Base-by-base conservation (phyloP, 228 moss, liverwort and hornwort species). In the Sphagnum magellanicum region DNA sequence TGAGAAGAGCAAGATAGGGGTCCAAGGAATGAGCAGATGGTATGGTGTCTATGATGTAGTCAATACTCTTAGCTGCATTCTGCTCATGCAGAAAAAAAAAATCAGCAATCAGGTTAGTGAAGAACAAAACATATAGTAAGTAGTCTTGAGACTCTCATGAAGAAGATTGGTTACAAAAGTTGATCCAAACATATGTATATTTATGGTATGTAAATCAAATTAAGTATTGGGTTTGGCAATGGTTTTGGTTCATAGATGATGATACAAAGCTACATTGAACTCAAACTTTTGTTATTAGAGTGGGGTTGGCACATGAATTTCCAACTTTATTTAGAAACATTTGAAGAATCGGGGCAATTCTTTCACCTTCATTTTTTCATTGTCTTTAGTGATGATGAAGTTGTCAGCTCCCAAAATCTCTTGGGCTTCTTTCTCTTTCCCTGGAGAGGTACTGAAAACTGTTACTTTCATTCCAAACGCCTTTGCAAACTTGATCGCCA, bases 401-500 rank as follows among this genome's bases (percentile, higher is more conserved):
- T 73, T 70, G 52, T 88, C 88, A 5, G 88, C 84, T 58, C 76
- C 76, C 4, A 88, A 75, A 0, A 63, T 72, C 0, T 70, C 13
- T 0, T 76, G 69, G 1, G 88, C 81, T 9, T 78, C 84, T 0
- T 79, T 65, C 52, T 76, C 65, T 70, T 84, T 84, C 16, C 75
- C 64, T 0, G 52, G 4, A 0, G 88, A 81, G 0, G 84, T 84
- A 51, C 88, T 88, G 75, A 88, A 81, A 0, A 84, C 81, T 0
- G 81, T 84, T 65, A 88, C 88, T 4, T 81, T 67, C 0, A 81
- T 61, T 4, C 81, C 81, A 0, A 88, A 81, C 0, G 84, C 84
- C 51, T 84, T 87, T 10, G 81, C 84, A 46, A 84, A 84, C 53
- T 52, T 50, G 13, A 84, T 77, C 6, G 84, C 88, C 81, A 88